Conservation (phyloP, 768 basidiomycete genomes). For the Boletus edulis region DNA sequence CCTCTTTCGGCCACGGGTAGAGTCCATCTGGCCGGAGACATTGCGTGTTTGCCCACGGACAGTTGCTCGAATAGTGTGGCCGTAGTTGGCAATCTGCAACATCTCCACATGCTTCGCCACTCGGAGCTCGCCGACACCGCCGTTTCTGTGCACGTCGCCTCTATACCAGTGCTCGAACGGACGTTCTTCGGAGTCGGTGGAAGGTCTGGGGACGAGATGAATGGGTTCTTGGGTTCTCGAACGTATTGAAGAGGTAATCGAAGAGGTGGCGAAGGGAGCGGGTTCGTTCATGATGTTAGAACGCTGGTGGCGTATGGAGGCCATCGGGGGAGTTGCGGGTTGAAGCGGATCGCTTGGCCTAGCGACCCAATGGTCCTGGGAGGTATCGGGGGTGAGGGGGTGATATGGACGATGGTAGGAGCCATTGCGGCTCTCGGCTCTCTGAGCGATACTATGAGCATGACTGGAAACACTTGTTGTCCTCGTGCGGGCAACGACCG, state of each 20-base stretch:
- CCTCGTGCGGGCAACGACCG: slow-evolving; percentile 40
- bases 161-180: slow-evolving; percentile 92
- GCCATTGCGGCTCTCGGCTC: slow-evolving; percentile 38
- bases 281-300: slow-evolving; percentile 61
- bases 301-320: slow-evolving; percentile 36
- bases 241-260: slow-evolving; percentile 44
- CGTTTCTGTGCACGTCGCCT: slow-evolving; percentile 81
- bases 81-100: slow-evolving; percentile 86
- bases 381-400: slow-evolving; percentile 27
- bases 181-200: slow-evolving; percentile 75
- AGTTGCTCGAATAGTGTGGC: slow-evolving; percentile 51
- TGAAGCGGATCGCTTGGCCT: slow-evolving; percentile 29
- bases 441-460: slow-evolving; percentile 31
- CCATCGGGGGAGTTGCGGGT: slow-evolving; percentile 32
- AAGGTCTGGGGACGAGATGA: slow-evolving; percentile 45
- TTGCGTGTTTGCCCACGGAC: slow-evolving; percentile 26
- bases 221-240: slow-evolving; percentile 33
- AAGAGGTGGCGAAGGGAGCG: slow-evolving; percentile 53
- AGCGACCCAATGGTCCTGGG: slow-evolving; percentile 30
- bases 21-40: slow-evolving; percentile 22
- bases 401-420: slow-evolving; percentile 21
- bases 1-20: slow-evolving; percentile 45
- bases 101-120: slow-evolving; percentile 77
- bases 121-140: slow-evolving; percentile 82
- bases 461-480: slow-evolving; percentile 43